Percentiles rank a stretch among this genome's conserved stretches.
Evolutionary conservation across 2,329 filamentous ascomycete species (phyloP).

Genomic region (Rhynchosporium graminicola): DNA sequence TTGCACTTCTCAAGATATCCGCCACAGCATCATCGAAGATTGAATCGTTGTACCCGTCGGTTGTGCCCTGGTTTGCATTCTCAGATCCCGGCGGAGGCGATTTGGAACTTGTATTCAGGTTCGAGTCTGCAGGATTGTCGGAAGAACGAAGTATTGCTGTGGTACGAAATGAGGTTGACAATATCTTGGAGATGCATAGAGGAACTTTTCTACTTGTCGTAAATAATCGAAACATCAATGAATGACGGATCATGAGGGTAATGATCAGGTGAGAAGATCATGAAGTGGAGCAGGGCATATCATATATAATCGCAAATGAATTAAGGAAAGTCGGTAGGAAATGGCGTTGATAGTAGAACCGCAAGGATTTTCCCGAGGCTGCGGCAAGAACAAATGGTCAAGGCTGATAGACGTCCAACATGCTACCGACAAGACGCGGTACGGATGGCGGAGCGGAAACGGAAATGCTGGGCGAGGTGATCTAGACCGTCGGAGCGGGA

Average conservation of each 20-base stretch:
- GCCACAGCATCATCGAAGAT: neutral
- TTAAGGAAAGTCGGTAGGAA: too few relatives aligned
- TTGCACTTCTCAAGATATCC: neutral
- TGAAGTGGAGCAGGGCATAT: neutral
- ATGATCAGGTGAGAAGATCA: neutral
- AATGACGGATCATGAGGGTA: neutral
- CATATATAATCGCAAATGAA: too few relatives aligned
- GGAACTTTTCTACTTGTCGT: constrained; percentile 23
- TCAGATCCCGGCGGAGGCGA: neutral
- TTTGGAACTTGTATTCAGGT: neutral
- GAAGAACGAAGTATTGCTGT: neutral
- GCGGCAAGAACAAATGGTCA: neutral
- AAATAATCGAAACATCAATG: constrained; percentile 33
- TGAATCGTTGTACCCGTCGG: neutral
- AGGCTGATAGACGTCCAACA: neutral
- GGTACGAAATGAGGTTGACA: neutral
- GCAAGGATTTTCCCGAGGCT: neutral
- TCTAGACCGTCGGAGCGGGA: neutral
- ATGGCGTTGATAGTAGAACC: too few relatives aligned
- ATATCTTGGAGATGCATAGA: neutral
- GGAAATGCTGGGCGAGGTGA: neutral
- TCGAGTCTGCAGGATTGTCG: neutral
- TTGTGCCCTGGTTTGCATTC: neutral
- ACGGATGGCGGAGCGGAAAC: neutral
- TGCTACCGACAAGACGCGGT: too few relatives aligned